phyloP scores from a whole-genome alignment of 495 filamentous ascomycete genomes.

The Platismatia glauca region DNA sequence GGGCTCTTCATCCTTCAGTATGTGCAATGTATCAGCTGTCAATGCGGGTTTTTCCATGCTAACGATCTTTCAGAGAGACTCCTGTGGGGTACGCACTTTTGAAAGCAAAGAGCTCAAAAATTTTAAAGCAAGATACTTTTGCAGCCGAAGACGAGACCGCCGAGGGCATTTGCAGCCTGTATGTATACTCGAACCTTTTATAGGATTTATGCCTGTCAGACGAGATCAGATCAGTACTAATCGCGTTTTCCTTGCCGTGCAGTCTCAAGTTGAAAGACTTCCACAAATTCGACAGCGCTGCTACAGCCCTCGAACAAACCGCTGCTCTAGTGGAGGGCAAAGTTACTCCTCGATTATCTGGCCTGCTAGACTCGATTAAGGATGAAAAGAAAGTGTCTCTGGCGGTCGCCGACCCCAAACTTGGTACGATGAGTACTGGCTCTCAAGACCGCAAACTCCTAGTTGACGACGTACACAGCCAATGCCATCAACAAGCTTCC shows the following conservation, averaged over 20 bases:
- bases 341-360: conserved; percentile 81
- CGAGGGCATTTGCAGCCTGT: conserved; percentile 82
- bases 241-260: conserved; percentile 14
- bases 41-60: conserved; percentile 57
- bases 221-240: conserved; percentile 23
- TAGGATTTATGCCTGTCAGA: conserved; percentile 6
- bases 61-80: conserved; percentile 63
- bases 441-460: not conserved
- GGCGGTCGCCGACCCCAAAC: conserved; percentile 89
- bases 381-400: conserved; percentile 96
- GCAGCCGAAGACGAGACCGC: conserved; percentile 63
- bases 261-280: conserved; percentile 95
- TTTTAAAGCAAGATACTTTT: conserved; percentile 77
- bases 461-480: conserved; percentile 34
- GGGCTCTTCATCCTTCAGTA: conserved; percentile 24
- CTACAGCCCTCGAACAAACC: conserved; percentile 77
- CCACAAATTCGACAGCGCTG: conserved; percentile 89
- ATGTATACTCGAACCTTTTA: conserved; percentile 33
- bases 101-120: conserved; percentile 96
- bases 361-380: conserved; percentile 80
- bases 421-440: conserved; percentile 47
- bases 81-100: conserved; percentile 94
- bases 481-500: conserved; percentile 90
- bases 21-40: not conserved
- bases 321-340: conserved; percentile 83